Evolutionary conservation across 768 basidiomycete species (phyloP), one percentile per base, ranked within the genome.

Genomic region (Boletus vermiculosoides): DNA sequence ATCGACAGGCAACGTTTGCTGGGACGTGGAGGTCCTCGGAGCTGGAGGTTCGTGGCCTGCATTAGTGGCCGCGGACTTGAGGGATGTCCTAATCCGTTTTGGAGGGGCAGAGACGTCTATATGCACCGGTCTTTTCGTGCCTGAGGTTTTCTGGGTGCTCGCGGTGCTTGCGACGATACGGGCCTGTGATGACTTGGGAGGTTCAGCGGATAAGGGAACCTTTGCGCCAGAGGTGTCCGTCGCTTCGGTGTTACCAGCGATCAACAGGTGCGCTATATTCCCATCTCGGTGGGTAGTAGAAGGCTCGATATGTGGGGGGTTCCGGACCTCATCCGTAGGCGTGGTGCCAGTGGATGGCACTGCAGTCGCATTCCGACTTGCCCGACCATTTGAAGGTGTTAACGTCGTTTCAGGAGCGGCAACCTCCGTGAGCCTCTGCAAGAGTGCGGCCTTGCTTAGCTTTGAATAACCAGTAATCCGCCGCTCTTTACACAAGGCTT

Each of bases 401-500:
- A n/a, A n/a, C 41, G 40, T 48, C 16, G 59, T 33, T 7, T 42
- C 16, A 7, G 51, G 42, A 36, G 48, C 30, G 11, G 36, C 47
- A 15, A 45, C 56, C 7, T 53, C 56, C 2, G 41, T 49, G 30
- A 83, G 67, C 65, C 79, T 86, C 57, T 77, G 74, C 30, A 90
- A 69, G 37, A 90, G 75, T 1, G 74, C 80, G 50, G 74, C 71
- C 68, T 90, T 90, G 40, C 71, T 66, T 20, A 88, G 79, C 66
- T 86, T 91, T 11, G 87, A 87, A 66, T 88, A 90, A 0, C 85
- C 86, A 42, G 75, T 65, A 25, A 90, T 73, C 22, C 78, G 74
- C 53, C 72, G 78, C 50, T 85, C 86, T 66, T 87, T 90, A 71
- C 87, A 91, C 15, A 90, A 56, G 4, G 77, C 77, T 64, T 83